These are phyloP conservation scores for Amoeboaphelidium protococcarum DNA, from an alignment of 371 early-diverging fungal genomes.

Conservation along the genomic window DNA sequence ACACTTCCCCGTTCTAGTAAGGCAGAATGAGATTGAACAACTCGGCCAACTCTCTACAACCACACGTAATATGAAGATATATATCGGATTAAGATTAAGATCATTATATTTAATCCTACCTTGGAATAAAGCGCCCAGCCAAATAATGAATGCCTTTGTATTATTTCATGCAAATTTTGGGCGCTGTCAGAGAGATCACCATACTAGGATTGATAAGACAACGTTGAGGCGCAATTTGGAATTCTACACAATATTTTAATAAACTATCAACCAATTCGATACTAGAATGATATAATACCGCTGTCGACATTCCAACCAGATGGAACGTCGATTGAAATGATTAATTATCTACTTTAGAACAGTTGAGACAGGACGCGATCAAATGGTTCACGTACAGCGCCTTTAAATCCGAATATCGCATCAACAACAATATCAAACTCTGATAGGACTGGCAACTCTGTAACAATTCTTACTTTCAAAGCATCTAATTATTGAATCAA, in stretches of 20 bases:
- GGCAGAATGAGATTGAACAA: conserved; percentile 34
- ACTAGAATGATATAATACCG: conserved; percentile 16
- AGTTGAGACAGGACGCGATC: conserved; percentile 14
- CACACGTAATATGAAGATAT: not conserved
- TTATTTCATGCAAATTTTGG: conserved; percentile 36
- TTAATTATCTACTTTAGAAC: not conserved
- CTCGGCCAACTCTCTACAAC: conserved; percentile 15
- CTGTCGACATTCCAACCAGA: conserved; percentile 77
- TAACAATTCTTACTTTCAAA: too few species aligned
- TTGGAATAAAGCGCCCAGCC: conserved; percentile 65
- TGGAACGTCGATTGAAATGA: conserved; percentile 54
- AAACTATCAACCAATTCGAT: not conserved
- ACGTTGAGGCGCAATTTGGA: conserved; percentile 1
- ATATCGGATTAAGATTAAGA: not conserved
- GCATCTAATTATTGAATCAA: too few species aligned
- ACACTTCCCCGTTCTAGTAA: too few species aligned
- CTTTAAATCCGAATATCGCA: conserved; percentile 70
- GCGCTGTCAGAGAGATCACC: conserved; percentile 68
- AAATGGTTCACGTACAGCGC: conserved; percentile 51
- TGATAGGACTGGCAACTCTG: too few species aligned
- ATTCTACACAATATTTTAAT: conserved; percentile 10
- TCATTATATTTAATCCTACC: conserved; percentile 8
- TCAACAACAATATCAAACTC: conserved; percentile 43
- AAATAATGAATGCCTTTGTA: conserved; percentile 59
- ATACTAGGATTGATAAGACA: conserved; percentile 37